These are phyloP conservation scores for Gracilaria domingensis DNA, from an alignment of 23 red algal genomes.

Conservation along the genomic window DNA sequence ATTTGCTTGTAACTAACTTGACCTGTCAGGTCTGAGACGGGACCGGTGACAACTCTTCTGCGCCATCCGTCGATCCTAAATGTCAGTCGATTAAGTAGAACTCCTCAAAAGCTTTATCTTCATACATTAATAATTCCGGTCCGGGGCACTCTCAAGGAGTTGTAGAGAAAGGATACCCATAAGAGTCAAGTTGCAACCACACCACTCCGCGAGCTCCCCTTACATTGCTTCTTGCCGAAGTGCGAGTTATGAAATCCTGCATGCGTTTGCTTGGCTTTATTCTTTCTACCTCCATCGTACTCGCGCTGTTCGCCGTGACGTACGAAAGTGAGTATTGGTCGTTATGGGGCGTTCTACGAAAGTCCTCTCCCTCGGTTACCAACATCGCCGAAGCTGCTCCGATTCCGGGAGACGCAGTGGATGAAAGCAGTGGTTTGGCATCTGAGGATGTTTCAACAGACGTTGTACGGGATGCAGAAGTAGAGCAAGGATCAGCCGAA, in stretches of 20 bases:
- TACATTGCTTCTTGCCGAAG: too few species aligned
- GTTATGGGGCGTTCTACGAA: neutral
- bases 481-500: too few species aligned
- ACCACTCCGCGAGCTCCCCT: too few species aligned
- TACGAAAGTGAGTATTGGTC: neutral
- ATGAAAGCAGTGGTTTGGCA: neutral
- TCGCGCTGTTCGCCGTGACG: neutral
- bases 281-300: neutral
- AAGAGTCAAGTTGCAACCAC: too few species aligned
- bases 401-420: neutral
- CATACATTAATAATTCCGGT: neutral
- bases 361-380: neutral
- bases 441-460: neutral
- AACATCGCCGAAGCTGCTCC: neutral
- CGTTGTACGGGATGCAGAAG: neutral
- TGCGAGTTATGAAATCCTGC: neutral
- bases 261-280: conserved; percentile 6
- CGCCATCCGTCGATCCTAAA: neutral
- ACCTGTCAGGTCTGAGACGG: too few species aligned
- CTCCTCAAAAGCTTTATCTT: neutral
- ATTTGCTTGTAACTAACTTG: too few species aligned
- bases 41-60: neutral
- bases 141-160: neutral
- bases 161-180: too few species aligned
- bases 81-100: conserved; percentile 2